Evolutionary conservation across 768 basidiomycete genomes (phyloP).

Genomic region (Mycena maculata): DNA sequence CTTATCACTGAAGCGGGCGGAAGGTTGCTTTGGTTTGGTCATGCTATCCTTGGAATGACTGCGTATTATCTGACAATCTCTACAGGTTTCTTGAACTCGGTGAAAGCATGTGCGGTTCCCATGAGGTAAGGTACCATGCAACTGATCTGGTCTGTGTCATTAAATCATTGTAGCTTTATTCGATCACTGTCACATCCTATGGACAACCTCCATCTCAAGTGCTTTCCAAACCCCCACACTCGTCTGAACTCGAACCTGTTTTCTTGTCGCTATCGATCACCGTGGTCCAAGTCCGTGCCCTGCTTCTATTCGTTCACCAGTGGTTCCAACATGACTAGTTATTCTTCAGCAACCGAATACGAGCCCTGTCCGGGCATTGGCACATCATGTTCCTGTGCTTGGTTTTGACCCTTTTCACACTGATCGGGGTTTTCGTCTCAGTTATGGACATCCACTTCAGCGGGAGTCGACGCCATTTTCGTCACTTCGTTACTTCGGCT

Average conservation of each 20-base stretch:
- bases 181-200: conserved; percentile 4
- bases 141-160: background rate
- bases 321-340: background rate
- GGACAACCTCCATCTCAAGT: background rate
- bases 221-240: background rate
- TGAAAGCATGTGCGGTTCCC: background rate
- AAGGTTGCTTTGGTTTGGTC: conserved; percentile 12
- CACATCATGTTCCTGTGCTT: background rate
- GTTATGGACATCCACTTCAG: too few relatives aligned
- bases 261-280: background rate
- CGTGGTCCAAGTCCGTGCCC: background rate
- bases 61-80: background rate
- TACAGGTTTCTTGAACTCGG: conserved; percentile 3
- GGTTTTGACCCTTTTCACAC: background rate
- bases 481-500: too few relatives aligned
- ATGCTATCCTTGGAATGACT: background rate
- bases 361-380: conserved; percentile 2
- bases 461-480: too few relatives aligned
- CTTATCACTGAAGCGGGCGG: background rate
- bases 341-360: background rate
- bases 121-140: background rate
- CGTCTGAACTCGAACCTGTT: background rate
- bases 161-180: background rate
- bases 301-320: background rate
- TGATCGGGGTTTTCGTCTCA: too few relatives aligned